Base-by-base conservation (phyloP, 805 yeast species). In the Teunomyces atbi region DNA sequence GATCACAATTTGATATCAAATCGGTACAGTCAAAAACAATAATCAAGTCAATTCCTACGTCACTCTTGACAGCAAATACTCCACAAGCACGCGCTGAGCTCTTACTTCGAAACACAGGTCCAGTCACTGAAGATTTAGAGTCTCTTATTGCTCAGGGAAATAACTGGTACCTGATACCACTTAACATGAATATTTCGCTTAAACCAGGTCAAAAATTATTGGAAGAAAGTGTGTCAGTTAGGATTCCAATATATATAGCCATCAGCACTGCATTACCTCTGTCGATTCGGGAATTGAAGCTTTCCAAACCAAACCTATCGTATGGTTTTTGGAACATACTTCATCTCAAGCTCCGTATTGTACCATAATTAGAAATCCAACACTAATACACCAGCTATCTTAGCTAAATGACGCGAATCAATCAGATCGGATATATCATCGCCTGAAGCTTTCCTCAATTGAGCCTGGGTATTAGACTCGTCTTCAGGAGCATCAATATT, bases 331-430 rank as follows among this genome's bases (percentile, higher is more conserved):
- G 71, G 71, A 46, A 40, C 10, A 44, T 57, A 7, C 28, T 36
- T 8, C 28, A 19, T 20, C 26, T 36, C 12, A 21, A 19, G 8
- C 39, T 36, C 27, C 10, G 8, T 7, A 18, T 34, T 3, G 21
- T 34, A 18, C 37, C 21, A 34, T 12, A 13, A 4, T 28, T 52
- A 82, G 55, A 82, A 82, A 54, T 82, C 87, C 51, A 82, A 54
- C 15, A 80, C 71, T 30, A 82, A 62, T 29, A 81, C 61, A 1
- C 87, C 87, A 3, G 84, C 78, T 16, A 82, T 65, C 18, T 76
- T 77, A 16, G 76, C 73, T 41, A 82, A 56, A 61, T 82, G 83
- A 35, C 79, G 69, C 3, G 81, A 69, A 55, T 82, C 85, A 42
- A 82, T 56, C 8, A 69, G 68, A 44, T 66, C 65, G 5, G 28